Evolutionary conservation across 2,329 filamentous ascomycete species (phyloP), one percentile per base, ranked within the genome.

Genomic region (Rhynchosporium graminicola): DNA sequence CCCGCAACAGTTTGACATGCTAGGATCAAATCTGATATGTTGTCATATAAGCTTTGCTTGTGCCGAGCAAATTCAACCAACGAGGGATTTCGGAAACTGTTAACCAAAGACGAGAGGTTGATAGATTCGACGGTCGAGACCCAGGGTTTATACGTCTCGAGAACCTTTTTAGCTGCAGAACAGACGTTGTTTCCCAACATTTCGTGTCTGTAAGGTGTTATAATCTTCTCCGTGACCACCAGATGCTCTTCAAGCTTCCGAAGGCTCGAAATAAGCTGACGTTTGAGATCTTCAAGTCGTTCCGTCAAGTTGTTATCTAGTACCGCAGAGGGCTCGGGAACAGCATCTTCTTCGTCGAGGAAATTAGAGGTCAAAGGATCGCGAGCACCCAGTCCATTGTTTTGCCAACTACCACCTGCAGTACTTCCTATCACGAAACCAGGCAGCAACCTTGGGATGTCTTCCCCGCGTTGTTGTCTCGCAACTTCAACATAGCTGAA

Each of bases 401-500:
- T 88, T 71, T 88, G 91, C 95, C 95, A 99, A 75, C 88, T 94
- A 43, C 93, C 95, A 54, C 93, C 94, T 4, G 86, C 84, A 48
- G 82, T 86, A 75, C 91, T 96, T 36, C 93, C 92, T 64, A 93
- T 86, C 38, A 98, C 88, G 74, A 99, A 99, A 0, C 95, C 95
- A 20, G 95, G 95, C 60, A 96, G 89, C 2, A 98, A 82, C n/a
- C 95, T 87, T 15, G 91, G 92, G 60, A 98, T 96, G 46, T 95
- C 90, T 73, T 97, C 94, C 61, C 94, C 94, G 62, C 93, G 85
- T 75, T 98, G 95, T 74, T 96, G 91, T 69, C 92, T 87, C 15
- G 95, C 95, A 52, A 98, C 91, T 74, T 98, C 94, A 42, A 98
- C 94, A 75, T 97, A 99, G 73, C 92, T 95, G 75, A 93, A 97